Percentiles rank a stretch among this genome's conserved stretches.
Conservation (phyloP, 306 rosid genomes). For the Ziziphus jujuba region DNA sequence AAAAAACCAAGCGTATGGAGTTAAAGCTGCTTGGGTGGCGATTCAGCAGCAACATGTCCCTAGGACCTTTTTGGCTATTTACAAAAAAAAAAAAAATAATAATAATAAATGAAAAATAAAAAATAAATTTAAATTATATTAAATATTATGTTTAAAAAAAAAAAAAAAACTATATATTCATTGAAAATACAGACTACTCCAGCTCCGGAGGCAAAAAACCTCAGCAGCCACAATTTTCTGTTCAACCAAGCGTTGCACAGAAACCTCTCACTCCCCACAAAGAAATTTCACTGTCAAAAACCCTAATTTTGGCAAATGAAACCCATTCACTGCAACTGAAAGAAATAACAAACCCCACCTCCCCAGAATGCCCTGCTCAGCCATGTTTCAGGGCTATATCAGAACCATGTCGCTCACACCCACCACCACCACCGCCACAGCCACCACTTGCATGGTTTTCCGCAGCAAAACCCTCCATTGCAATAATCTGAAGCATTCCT, state of each 20-base stretch:
- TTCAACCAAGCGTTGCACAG: conserved; percentile 2
- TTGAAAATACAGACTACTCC: too few species aligned
- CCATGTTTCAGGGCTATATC: conserved; percentile 44
- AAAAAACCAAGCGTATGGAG: too few species aligned
- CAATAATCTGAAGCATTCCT: conserved; percentile 12
- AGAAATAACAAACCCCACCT: neutral
- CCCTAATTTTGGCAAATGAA: conserved; percentile 28
- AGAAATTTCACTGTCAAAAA: conserved; percentile 4
- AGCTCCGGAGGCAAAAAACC: neutral
- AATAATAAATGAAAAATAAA: too few species aligned
- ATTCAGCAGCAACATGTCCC: too few species aligned
- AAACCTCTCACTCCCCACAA: neutral
- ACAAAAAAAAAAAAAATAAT: too few species aligned
- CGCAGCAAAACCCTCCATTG: neutral
- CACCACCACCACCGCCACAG: conserved; percentile 15
- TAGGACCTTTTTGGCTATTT: too few species aligned
- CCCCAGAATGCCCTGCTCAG: conserved; percentile 44
- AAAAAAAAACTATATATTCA: too few species aligned
- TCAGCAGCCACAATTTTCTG: conserved; percentile 16
- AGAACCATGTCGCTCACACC: conserved; percentile 44
- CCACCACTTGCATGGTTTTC: neutral
- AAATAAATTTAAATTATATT: too few species aligned
- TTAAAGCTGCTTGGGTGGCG: too few species aligned
- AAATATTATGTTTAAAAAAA: too few species aligned
- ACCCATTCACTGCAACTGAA: conserved; percentile 23